Evolutionary conservation across 305 asterid genomes (phyloP).

Genomic region (Salvia sclarea): DNA sequence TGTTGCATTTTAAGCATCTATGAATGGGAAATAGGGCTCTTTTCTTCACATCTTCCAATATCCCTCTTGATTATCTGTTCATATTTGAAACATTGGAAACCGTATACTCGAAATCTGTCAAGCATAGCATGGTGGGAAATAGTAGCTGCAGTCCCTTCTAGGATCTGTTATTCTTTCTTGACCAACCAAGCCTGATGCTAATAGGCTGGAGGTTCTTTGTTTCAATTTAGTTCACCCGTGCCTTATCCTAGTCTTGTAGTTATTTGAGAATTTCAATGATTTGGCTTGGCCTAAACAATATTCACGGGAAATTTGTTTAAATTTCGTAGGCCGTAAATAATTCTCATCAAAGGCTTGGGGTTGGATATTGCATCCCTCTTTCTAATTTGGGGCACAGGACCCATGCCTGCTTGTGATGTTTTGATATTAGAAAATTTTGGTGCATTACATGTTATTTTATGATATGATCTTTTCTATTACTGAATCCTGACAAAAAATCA

Average conservation of each 20-base stretch:
- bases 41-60: slow-evolving; percentile 6
- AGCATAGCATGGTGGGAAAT: background rate
- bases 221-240: background rate
- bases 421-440: slow-evolving; percentile 5
- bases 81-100: background rate
- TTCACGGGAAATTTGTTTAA: background rate
- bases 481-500: slow-evolving; percentile 3
- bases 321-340: background rate
- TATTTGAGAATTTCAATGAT: background rate
- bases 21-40: background rate
- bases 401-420: background rate
- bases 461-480: background rate
- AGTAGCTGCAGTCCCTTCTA: background rate
- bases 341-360: background rate
- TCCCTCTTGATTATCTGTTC: background rate
- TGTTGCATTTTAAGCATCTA: slow-evolving; percentile 16
- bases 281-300: background rate
- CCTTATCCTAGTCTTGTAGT: background rate
- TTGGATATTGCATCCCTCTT: background rate
- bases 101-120: background rate
- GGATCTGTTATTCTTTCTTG: background rate
- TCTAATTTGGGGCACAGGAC: background rate
- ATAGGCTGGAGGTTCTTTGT: background rate
- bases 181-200: slow-evolving; percentile 3
- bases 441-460: slow-evolving; percentile 1